These are phyloP conservation scores for Nigrospora oryzae DNA, from an alignment of 2,329 filamentous ascomycete species.

Conservation along the genomic window DNA sequence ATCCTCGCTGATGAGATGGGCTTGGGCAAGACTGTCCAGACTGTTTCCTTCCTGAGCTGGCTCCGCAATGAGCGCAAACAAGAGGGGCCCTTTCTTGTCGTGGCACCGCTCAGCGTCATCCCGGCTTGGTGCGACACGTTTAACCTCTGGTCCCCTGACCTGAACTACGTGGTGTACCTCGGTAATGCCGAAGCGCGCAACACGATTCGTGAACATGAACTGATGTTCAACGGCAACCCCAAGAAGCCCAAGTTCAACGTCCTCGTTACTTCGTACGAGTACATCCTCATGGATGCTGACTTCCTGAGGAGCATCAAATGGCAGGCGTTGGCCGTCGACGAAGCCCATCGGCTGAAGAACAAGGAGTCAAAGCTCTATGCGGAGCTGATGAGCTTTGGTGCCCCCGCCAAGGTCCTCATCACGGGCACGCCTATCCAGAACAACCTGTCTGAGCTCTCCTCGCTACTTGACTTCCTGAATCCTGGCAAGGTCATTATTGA, in stretches of 20 bases:
- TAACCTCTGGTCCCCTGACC: conserved; percentile 87
- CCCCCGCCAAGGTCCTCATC: conserved; percentile 84
- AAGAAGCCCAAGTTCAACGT: conserved; percentile 94
- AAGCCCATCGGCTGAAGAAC: conserved; percentile 95
- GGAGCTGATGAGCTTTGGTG: conserved; percentile 76
- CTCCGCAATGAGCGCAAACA: conserved; percentile 81
- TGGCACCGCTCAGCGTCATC: conserved; percentile 95
- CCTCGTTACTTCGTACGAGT: conserved; percentile 96
- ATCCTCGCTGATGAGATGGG: conserved; percentile 99
- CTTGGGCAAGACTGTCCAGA: conserved; percentile 95
- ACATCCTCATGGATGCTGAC: conserved; percentile 76
- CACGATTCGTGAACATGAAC: conserved; percentile 84
- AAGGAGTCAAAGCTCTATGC: conserved; percentile 87
- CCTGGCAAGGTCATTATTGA: conserved; percentile 90
- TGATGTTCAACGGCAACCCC: conserved; percentile 77
- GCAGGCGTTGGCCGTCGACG: conserved; percentile 94
- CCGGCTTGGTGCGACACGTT: conserved; percentile 98
- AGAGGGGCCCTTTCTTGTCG: conserved; percentile 90
- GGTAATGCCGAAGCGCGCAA: conserved; percentile 79
- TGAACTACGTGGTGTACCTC: conserved; percentile 96
- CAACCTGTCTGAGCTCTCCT: conserved; percentile 84
- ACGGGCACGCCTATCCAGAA: conserved; percentile 98
- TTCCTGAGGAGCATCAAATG: conserved; percentile 90
- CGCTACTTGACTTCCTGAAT: conserved; percentile 92
- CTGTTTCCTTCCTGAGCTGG: conserved; percentile 95